A percentile compares a stretch with the other conserved stretches of the same genome.
Conservation (phyloP, 495 filamentous ascomycete genomes). For the Xylaria venustula region DNA sequence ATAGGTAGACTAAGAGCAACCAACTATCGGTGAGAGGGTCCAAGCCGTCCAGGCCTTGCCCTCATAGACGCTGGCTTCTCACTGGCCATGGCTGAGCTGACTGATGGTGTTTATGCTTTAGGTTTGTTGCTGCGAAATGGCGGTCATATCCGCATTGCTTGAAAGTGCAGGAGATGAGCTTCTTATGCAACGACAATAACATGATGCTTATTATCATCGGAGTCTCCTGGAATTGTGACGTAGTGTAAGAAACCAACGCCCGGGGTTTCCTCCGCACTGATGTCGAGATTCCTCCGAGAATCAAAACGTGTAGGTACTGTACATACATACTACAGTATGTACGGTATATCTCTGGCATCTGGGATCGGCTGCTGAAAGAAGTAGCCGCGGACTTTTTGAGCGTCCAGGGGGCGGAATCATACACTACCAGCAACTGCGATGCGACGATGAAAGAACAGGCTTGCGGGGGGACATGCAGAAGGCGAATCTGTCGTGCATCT, state of each 20-base stretch:
- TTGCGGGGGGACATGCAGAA: neutral
- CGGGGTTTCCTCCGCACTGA: neutral
- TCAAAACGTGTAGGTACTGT: too few species aligned
- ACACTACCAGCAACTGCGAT: neutral
- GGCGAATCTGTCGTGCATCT: conserved; percentile 9
- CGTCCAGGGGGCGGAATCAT: neutral
- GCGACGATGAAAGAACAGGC: neutral
- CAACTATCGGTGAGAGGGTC: conserved; percentile 6
- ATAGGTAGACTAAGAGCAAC: neutral
- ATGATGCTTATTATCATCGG: neutral
- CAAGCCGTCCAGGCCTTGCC: neutral
- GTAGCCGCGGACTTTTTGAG: conserved; percentile 8
- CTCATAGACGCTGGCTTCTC: neutral
- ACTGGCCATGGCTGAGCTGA: too few species aligned
- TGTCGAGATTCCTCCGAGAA: conserved; percentile 2
- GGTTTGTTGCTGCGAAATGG: too few species aligned
- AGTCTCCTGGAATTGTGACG: neutral
- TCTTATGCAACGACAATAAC: too few species aligned
- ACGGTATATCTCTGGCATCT: neutral
- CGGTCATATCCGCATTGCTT: neutral
- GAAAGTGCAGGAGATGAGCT: neutral
- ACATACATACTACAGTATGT: too few species aligned
- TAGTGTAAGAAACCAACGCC: neutral
- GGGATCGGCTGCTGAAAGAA: conserved; percentile 1
- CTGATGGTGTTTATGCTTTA: too few species aligned